phyloP scores from a whole-genome alignment of 192 early-diverging fungal species.

The Chytriomyces sp. region DNA sequence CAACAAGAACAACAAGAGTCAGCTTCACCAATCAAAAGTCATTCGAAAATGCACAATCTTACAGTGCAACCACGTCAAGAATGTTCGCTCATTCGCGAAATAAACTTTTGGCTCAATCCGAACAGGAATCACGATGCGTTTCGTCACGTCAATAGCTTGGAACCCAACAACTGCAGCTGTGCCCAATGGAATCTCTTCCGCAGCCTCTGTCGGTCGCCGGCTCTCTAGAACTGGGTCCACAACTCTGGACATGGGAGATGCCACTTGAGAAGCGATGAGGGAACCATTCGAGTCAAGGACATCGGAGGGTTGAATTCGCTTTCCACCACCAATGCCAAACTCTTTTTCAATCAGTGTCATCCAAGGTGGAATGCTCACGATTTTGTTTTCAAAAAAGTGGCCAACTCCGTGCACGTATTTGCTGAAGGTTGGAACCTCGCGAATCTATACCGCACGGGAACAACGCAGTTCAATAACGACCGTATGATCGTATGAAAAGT shows the following conservation, averaged over 20 bases:
- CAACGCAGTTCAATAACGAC: not conserved
- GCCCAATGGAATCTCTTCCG: constrained; percentile 24
- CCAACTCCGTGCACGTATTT: constrained; percentile 97
- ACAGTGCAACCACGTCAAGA: constrained; percentile 82
- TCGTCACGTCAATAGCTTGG: constrained; percentile 38
- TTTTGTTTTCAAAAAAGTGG: constrained; percentile 72
- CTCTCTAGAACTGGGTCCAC: constrained; percentile 3
- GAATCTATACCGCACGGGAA: constrained; percentile 16
- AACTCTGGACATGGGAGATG: constrained; percentile 3
- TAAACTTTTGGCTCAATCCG: constrained; percentile 86
- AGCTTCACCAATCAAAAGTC: not conserved
- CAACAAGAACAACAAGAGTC: constrained; percentile 3
- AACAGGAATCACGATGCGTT: constrained; percentile 52
- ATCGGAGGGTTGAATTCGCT: constrained; percentile 18
- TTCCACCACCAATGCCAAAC: not conserved
- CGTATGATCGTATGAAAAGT: not conserved
- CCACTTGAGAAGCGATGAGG: constrained; percentile 25
- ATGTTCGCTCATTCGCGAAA: constrained; percentile 88
- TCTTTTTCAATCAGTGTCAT: constrained; percentile 85
- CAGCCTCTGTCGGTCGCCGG: constrained; percentile 5
- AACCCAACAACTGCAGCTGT: constrained; percentile 32
- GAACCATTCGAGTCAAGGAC: constrained; percentile 14
- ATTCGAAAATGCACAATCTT: constrained; percentile 24
- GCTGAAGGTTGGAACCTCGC: constrained; percentile 95
- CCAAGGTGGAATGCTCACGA: constrained; percentile 93